Base-by-base conservation (phyloP, 2,329 filamentous ascomycete genomes). In the Elsinoe arachidis region DNA sequence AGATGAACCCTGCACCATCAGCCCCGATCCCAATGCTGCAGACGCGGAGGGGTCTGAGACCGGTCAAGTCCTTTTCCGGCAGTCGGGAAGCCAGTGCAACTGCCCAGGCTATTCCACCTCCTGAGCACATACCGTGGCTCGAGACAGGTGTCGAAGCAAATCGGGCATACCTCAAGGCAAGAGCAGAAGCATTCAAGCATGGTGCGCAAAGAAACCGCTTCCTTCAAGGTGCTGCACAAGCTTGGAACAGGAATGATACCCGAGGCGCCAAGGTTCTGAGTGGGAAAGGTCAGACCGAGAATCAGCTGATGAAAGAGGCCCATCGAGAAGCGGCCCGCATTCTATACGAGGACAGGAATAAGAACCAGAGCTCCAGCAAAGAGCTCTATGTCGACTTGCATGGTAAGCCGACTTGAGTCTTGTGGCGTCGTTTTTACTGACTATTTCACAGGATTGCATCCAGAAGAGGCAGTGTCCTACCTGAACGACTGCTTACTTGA, bases 241-340 rank as follows among this genome's bases (percentile, higher is more conserved):
- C 93, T 19, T 99, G 93, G 92, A 96, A 97, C 70, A 87, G 93
- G 58, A 97, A 96, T 67, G 93, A 99, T 70, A 92, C 93, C 39
- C 86, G 93, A 61, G 92, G 93, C 15, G 93, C 93, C 60, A 97
- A 97, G 75, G 92, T 92, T 33, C 81, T 97, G 52, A 96, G 90
- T 66, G 82, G 97, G 46, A 87, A 93, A 30, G 93, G 93, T 11
- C 93, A 97, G 73, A 93, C 89, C 64, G 93, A 99, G 74, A 97
- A 99, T 67, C 90, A 95, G 64, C 80, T 95, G 37, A 99, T 99
- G 93, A 85, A 91, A 62, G 95, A 96, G 75, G 92, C 91, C 46
- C 93, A 99, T 69, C 86, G 93, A 47, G 91, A 97, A 73, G 93
- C 93, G 9, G 93, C 93, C 19, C 83, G 86, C 35, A 86, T 93